Evolutionary conservation across 345 rosid genomes (phyloP).

Genomic region (Raphanus raphanistrum): DNA sequence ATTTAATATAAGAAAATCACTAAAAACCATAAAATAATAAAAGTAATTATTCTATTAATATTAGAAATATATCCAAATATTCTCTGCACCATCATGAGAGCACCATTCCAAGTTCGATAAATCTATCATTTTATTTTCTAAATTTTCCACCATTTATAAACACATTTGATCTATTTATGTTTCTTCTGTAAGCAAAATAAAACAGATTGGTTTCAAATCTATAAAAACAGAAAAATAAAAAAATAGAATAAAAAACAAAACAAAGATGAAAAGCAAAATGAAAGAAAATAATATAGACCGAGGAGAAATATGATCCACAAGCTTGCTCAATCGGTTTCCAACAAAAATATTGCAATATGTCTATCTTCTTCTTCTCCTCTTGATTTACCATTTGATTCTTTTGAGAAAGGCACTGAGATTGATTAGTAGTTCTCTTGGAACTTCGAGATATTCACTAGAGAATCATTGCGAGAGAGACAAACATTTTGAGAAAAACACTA

Average conservation of each 20-base stretch:
- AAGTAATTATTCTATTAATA: too few relatives aligned
- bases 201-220: neutral
- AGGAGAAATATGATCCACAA: neutral
- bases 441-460: neutral
- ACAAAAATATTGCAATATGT: neutral
- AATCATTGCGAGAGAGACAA: neutral
- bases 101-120: too few relatives aligned
- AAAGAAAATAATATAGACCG: neutral
- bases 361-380: neutral
- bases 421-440: neutral
- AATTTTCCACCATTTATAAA: too few relatives aligned
- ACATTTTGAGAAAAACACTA: neutral
- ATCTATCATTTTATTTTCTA: too few relatives aligned
- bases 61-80: too few relatives aligned
- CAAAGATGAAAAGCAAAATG: neutral
- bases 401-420: neutral
- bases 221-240: neutral
- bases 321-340: neutral
- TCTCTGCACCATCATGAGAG: too few relatives aligned
- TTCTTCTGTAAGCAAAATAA: neutral
- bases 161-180: too few relatives aligned
- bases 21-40: too few relatives aligned
- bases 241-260: too few relatives aligned
- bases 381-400: neutral
- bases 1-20: too few relatives aligned